Conservation (phyloP, 2,329 filamentous ascomycete genomes). For the Rutstroemia sp. region DNA sequence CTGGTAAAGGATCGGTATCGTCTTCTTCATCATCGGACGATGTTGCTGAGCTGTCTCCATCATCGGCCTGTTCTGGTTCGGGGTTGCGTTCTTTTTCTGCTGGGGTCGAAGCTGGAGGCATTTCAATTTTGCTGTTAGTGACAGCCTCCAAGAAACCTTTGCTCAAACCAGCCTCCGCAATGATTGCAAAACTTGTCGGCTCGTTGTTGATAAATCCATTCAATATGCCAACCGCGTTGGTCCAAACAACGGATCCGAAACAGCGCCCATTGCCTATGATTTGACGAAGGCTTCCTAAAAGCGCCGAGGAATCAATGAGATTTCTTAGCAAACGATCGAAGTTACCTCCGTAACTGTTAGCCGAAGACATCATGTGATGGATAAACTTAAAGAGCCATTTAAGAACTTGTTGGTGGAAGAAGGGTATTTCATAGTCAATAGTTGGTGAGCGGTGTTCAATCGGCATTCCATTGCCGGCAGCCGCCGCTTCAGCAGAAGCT, state of each 20-base stretch:
- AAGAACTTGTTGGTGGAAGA: constrained; percentile 85
- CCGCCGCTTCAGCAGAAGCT: constrained; percentile 58
- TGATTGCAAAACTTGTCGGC: constrained; percentile 92
- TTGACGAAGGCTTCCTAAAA: constrained; percentile 69
- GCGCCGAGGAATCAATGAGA: constrained; percentile 82
- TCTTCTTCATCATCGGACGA: constrained; percentile 26
- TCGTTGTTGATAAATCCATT: constrained; percentile 98
- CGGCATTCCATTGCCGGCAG: constrained; percentile 64
- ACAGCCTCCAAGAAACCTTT: constrained; percentile 79
- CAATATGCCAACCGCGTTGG: constrained; percentile 82
- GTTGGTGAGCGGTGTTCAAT: constrained; percentile 66
- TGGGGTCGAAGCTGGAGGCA: constrained; percentile 24
- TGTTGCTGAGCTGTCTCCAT: background rate
- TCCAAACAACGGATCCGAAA: constrained; percentile 94
- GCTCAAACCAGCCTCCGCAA: constrained; percentile 88
- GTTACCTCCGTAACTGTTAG: constrained; percentile 61
- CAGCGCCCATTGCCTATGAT: constrained; percentile 73
- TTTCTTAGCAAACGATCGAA: constrained; percentile 88
- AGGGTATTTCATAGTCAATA: constrained; percentile 90
- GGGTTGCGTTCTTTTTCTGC: constrained; percentile 11
- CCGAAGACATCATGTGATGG: constrained; percentile 87
- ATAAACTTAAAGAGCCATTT: constrained; percentile 95
- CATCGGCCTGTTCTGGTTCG: background rate
- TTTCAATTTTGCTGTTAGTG: constrained; percentile 42
- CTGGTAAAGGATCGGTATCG: constrained; percentile 28